Base-by-base conservation (phyloP, 495 filamentous ascomycete genomes). In the Symbiotaphrina buchneri region DNA sequence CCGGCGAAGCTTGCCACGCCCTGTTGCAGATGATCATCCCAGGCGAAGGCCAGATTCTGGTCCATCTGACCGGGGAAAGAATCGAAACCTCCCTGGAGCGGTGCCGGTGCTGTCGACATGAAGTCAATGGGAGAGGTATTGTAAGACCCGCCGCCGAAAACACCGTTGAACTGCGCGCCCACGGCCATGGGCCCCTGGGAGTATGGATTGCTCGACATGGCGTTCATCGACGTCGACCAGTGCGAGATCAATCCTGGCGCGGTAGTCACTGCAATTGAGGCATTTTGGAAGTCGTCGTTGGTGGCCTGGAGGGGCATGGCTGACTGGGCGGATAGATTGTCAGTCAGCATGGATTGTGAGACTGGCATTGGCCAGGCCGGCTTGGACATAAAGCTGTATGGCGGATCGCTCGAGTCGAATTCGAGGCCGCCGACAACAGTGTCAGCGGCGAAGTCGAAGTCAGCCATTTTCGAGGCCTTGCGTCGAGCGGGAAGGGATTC, bases 121-220 rank as follows among this genome's bases (percentile, higher is more conserved):
- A 77, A 58, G 48, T 79, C 75, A 17, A 78, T 65, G 24, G 82
- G 61, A 3, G 71, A 64, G 11, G 63, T 49, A 27, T 66, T 61
- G 34, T 64, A 51, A 6, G 56, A 47, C 36, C 59, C 58, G 17
- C 28, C 28, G n/a, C 53, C 56, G 51, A 56, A 66, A 34, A 49
- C 51, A 4, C 49, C 43, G 28, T 52, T 47, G 28, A 54, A 56
- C 32, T 54, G 58, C 29, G 43, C 53, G 49, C 32, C 32, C 32
- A 34, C 6, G 20, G 32, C 4, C 16, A 18, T 18, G 2, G 32
- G 15, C 17, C 28, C 32, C 20, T 34, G 32, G 5, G 32, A 19
- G 14, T 26, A 34, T 8, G 21, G 30, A 23, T 22, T 19, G 22
- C 25, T 19, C 16, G 30, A 5, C 18, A 19, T 18, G 2, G 30